phyloP scores from a whole-genome alignment of 2,329 filamentous ascomycete genomes.

The Pseudonectria buxi region DNA sequence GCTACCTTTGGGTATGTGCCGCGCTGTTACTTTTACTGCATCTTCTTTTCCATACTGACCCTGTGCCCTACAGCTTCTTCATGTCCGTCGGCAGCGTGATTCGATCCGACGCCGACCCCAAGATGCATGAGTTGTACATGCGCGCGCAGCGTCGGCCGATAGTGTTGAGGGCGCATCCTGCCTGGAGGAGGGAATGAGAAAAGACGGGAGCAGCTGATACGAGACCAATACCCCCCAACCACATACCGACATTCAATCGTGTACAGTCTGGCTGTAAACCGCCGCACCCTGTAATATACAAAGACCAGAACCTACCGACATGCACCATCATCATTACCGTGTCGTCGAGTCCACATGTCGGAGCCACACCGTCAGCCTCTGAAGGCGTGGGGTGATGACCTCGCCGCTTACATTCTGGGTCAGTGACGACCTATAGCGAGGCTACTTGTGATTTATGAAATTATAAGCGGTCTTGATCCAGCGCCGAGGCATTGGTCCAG shows the following conservation, averaged over 20 bases:
- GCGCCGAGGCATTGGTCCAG: no score
- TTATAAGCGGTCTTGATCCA: no score
- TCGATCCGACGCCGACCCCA: conserved; percentile 77
- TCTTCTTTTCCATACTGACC: conserved; percentile 17
- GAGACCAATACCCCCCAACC: conserved; percentile 18
- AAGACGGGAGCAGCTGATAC: conserved; percentile 11
- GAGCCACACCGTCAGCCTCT: conserved; percentile 8
- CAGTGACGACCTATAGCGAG: no score
- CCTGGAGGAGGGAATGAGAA: conserved; percentile 27
- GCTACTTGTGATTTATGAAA: no score
- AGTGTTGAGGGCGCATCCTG: conserved; percentile 42
- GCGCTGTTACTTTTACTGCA: background rate
- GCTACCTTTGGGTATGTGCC: conserved; percentile 80
- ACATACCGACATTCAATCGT: conserved; percentile 16
- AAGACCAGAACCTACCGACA: conserved; percentile 15
- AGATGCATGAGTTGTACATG: conserved; percentile 68
- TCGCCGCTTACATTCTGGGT: no score
- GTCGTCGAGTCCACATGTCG: conserved; percentile 3
- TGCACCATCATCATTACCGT: conserved; percentile 13
- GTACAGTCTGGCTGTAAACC: conserved; percentile 19
- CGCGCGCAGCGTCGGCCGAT: conserved; percentile 68
- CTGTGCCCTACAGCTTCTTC: conserved; percentile 60
- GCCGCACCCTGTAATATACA: conserved; percentile 24
- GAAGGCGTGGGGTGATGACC: conserved; percentile 2
- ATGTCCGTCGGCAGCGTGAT: conserved; percentile 99